Evolutionary conservation across 108 stramenopile genomes (phyloP).

Genomic region (Cylindrotheca fusiformis): DNA sequence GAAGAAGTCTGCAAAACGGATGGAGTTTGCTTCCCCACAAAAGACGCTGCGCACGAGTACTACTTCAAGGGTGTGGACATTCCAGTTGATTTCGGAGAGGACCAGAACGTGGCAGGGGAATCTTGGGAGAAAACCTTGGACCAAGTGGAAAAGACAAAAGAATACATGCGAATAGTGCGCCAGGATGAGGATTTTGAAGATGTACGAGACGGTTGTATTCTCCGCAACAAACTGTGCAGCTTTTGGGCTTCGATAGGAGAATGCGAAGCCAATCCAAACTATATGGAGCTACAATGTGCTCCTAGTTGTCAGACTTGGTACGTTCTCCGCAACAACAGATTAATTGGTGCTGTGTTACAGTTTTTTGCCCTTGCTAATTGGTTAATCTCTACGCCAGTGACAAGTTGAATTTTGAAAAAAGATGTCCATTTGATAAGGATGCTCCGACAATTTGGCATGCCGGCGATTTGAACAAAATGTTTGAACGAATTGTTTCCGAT

Average conservation of each 20-base stretch:
- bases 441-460: conserved; percentile 36
- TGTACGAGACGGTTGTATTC: conserved; percentile 43
- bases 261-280: conserved; percentile 66
- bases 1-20: background rate
- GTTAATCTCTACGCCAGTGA: too few relatives aligned
- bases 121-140: conserved; percentile 4
- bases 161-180: conserved; percentile 43
- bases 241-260: conserved; percentile 72
- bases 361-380: too few relatives aligned
- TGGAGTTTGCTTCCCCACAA: conserved; percentile 2
- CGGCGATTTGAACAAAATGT: conserved; percentile 63
- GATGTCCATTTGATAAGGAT: conserved; percentile 48
- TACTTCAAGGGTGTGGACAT: background rate
- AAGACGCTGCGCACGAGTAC: conserved; percentile 1
- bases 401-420: conserved; percentile 12
- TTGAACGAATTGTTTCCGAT: conserved; percentile 57
- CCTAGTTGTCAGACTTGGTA: conserved; percentile 42
- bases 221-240: conserved; percentile 54
- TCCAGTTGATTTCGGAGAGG: conserved; percentile 8
- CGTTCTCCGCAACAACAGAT: too few relatives aligned
- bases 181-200: conserved; percentile 15
- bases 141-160: conserved; percentile 24
- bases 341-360: too few relatives aligned
- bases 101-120: conserved; percentile 10
- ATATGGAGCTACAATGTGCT: conserved; percentile 64